Evolutionary conservation across 441 rosid species (phyloP).

Genomic region (Eutrema salsugineum): DNA sequence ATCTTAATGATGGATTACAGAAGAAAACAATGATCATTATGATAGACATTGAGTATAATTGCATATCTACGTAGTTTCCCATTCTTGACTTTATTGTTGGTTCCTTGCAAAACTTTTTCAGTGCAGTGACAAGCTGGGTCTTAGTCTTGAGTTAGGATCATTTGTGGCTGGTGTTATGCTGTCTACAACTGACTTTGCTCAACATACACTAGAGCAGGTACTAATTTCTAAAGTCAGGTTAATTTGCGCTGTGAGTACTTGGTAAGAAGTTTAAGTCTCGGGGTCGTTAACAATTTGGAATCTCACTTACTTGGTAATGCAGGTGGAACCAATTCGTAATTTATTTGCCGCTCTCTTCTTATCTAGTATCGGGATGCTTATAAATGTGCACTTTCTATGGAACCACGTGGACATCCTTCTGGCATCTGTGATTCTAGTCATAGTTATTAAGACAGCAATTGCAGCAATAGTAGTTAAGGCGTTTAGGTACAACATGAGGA

Average conservation of each 20-base stretch:
- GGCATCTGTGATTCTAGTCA: constrained; percentile 90
- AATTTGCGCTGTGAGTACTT: background rate
- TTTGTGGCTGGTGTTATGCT: constrained; percentile 98
- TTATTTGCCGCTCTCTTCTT: constrained; percentile 96
- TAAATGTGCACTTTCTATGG: constrained; percentile 95
- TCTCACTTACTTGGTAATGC: constrained; percentile 15
- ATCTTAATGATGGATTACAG: too few species aligned
- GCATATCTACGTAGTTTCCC: background rate
- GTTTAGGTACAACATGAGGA: constrained; percentile 77
- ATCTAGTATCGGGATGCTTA: constrained; percentile 98
- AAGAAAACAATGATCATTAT: constrained; percentile 1
- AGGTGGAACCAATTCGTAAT: constrained; percentile 99
- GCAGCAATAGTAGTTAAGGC: constrained; percentile 68
- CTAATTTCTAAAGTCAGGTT: background rate
- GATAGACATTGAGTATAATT: background rate
- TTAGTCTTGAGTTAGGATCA: constrained; percentile 98
- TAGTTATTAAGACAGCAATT: constrained; percentile 85
- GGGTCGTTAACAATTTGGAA: background rate
- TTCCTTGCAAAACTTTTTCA: constrained; percentile 46
- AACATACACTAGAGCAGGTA: constrained; percentile 98
- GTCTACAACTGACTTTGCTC: constrained; percentile 92
- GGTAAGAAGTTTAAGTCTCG: background rate
- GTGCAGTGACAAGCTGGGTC: constrained; percentile 99
- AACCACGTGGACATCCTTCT: constrained; percentile 94
- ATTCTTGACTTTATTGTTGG: constrained; percentile 6